Percentiles rank a stretch among this genome's conserved stretches.
These are phyloP conservation scores for Rhynchosporium secalis DNA, from an alignment of 2,329 filamentous ascomycete species.

Conservation along the genomic window DNA sequence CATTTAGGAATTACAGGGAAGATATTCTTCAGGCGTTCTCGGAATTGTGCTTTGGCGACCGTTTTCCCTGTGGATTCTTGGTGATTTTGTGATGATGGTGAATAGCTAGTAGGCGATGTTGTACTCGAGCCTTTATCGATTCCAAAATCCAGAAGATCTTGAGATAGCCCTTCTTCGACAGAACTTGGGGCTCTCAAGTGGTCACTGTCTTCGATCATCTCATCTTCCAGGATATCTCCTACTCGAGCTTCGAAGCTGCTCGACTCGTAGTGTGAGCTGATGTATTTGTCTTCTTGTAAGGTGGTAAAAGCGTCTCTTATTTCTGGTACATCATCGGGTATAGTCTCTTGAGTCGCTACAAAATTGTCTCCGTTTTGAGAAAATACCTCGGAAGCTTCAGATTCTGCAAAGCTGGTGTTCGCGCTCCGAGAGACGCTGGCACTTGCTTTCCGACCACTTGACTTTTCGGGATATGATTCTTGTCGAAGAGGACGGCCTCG, in stretches of 20 bases:
- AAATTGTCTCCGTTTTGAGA: slow-evolving; percentile 22
- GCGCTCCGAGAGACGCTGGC: slow-evolving; percentile 12
- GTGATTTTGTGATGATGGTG: too few species aligned
- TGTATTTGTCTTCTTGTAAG: slow-evolving; percentile 16
- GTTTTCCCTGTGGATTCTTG: background rate
- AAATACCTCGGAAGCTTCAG: slow-evolving; percentile 21
- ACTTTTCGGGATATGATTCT: background rate
- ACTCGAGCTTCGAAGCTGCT: slow-evolving; percentile 32
- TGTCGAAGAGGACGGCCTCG: slow-evolving; percentile 5
- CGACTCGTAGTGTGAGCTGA: slow-evolving; percentile 31
- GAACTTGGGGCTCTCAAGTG: background rate
- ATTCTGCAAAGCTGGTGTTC: slow-evolving; percentile 29
- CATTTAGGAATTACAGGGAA: slow-evolving; percentile 30
- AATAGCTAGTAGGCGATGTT: too few species aligned
- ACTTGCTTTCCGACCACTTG: slow-evolving; percentile 8
- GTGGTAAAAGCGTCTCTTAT: slow-evolving; percentile 9
- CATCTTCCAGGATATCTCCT: slow-evolving; percentile 17
- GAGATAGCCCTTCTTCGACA: slow-evolving; percentile 23
- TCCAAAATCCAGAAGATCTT: slow-evolving; percentile 13
- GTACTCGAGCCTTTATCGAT: slow-evolving; percentile 7
- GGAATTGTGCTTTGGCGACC: slow-evolving; percentile 5
- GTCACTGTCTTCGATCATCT: slow-evolving; percentile 6
- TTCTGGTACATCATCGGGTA: slow-evolving; percentile 10
- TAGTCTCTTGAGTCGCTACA: slow-evolving; percentile 15
- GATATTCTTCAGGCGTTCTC: background rate